Percentiles rank a stretch among this genome's conserved stretches.
These are phyloP conservation scores for Fusarium xyrophilum DNA, from an alignment of 2,329 filamentous ascomycete genomes.

Conservation along the genomic window DNA sequence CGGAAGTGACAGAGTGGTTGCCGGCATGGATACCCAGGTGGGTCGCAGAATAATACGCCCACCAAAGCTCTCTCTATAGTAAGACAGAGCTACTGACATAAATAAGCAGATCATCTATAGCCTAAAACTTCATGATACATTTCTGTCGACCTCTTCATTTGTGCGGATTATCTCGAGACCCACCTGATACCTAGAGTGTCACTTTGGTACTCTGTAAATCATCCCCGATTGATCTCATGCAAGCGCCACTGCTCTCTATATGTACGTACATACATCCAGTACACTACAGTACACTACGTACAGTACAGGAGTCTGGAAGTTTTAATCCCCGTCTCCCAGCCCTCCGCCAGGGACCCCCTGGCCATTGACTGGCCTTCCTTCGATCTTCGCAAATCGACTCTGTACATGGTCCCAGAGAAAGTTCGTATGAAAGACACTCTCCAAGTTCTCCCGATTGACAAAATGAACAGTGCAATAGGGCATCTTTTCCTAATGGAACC, in stretches of 20 bases:
- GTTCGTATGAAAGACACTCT: slow-evolving; percentile 3
- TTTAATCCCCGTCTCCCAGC: slow-evolving; percentile 5
- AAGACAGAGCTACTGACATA: no score
- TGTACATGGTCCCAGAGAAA: slow-evolving; percentile 11
- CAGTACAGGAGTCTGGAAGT: not conserved
- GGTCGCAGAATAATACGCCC: no score
- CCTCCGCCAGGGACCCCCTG: slow-evolving; percentile 5
- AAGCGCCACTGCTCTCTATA: slow-evolving; percentile 16
- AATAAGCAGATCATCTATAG: no score
- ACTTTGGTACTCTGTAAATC: slow-evolving; percentile 29
- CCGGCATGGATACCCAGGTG: slow-evolving; percentile 26
- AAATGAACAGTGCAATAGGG: slow-evolving; percentile 6
- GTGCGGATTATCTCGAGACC: no score
- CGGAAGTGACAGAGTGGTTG: slow-evolving; percentile 33
- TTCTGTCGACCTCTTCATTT: no score
- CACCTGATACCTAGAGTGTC: slow-evolving; percentile 29
- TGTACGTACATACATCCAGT: not conserved
- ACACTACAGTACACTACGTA: not conserved
- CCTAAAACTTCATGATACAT: no score
- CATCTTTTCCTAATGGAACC: not conserved
- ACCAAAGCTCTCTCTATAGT: no score
- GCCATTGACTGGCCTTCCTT: slow-evolving; percentile 14
- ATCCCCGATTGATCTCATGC: slow-evolving; percentile 38
- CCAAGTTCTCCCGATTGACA: slow-evolving; percentile 13
- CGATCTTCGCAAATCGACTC: slow-evolving; percentile 39